These are phyloP conservation scores for Alternaria brassicicola DNA, from an alignment of 2,329 filamentous ascomycete species.

Conservation along the genomic window DNA sequence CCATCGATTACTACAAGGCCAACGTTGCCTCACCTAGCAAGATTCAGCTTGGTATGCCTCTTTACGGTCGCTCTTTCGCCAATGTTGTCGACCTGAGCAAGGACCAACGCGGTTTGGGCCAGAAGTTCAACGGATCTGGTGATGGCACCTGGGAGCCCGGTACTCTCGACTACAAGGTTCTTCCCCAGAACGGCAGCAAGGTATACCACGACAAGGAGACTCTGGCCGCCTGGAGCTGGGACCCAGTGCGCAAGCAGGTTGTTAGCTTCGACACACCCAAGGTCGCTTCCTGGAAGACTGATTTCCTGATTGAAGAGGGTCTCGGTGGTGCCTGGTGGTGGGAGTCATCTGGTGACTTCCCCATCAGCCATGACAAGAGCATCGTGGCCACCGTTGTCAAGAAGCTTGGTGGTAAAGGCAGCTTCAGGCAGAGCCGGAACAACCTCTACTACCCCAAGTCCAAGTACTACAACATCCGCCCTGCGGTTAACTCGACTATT, in stretches of 20 bases:
- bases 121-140: constrained; percentile 35
- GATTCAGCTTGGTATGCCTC: constrained; percentile 36
- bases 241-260: constrained; percentile 25
- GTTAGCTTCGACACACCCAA: constrained; percentile 38
- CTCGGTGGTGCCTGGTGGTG: constrained; percentile 43
- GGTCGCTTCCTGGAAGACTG: constrained; percentile 29
- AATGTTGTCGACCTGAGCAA: constrained; percentile 29
- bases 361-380: constrained; percentile 23
- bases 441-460: constrained; percentile 31
- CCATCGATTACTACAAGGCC: constrained; percentile 34
- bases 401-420: constrained; percentile 19
- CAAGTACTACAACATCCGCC: constrained; percentile 32
- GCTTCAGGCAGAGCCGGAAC: constrained; percentile 16
- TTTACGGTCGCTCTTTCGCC: constrained; percentile 40
- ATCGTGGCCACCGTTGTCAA: constrained; percentile 23
- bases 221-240: constrained; percentile 31
- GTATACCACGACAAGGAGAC: constrained; percentile 27
- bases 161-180: constrained; percentile 36
- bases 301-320: constrained; percentile 31
- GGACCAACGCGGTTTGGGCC: constrained; percentile 56
- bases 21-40: constrained; percentile 27
- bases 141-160: constrained; percentile 35
- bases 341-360: constrained; percentile 34
- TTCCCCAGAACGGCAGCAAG: constrained; percentile 31
- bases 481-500: constrained; percentile 5